Evolutionary conservation across 495 filamentous ascomycete species (phyloP), one percentile per base, ranked within the genome.

Genomic region (Aspergillus campestris): DNA sequence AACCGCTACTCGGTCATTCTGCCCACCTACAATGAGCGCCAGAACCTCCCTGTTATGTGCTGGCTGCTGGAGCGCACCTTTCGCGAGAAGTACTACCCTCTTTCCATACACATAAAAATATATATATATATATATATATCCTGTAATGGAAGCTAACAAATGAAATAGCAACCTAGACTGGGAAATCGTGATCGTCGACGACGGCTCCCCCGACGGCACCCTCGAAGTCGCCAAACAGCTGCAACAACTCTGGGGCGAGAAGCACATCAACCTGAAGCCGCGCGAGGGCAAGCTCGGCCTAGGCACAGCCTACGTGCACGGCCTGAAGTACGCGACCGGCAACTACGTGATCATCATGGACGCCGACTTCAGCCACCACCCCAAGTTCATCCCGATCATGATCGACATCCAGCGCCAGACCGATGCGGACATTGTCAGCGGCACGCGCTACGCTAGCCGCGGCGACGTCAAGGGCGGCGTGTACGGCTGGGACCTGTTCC

Each of bases 331-430:
- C 60, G 83, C 73, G 31, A 87, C 81, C 15, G 92, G 92, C 51
- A 95, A 89, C 74, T 97, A 79, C 65, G 84, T 98, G 47, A 87
- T 98, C 73, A 98, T 98, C 75, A 97, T 98, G 92, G 92, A 98
- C 72, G 92, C 92, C 66, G 92, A 98, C 67, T 98, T 98, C 80
- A 86, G 80, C 59, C 94, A 98, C 73, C 92, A 98, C 70, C 89
- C 89, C 58, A 94, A 94, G 71, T 96, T 94, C 75, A 87, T 96
- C 60, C 79, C 86, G 44, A 71, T 83, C 56, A 94, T 95, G 87
- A 87, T 95, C 49, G 67, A 69, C 43, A 78, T 77, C 56, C 88
- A 91, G 66, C 72, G 73, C 65, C 67, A 69, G 50, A 66, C 56
- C 12, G 79, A 86, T 64, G 92, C 86, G 69, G 92, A 98, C 59